Base-by-base conservation (phyloP, 345 rosid species). In the Psidium guajava region DNA sequence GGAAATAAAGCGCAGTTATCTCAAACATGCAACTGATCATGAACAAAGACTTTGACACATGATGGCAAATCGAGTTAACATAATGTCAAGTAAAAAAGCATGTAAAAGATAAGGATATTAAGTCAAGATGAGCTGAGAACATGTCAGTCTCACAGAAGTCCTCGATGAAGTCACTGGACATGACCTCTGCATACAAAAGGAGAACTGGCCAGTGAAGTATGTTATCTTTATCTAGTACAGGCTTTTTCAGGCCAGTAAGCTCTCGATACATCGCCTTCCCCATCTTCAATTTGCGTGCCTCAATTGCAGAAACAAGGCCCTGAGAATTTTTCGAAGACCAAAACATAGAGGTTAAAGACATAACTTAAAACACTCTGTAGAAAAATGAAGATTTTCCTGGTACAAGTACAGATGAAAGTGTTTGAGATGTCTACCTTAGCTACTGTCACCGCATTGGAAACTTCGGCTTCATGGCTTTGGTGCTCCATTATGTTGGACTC, bases 181-280 rank as follows among this genome's bases (percentile, higher is more conserved):
- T 95, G 86, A 92, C 95, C 89, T 97, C 99, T 42, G 96, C 95
- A 83, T 95, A 97, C 82, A 97, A 91, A 88, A 95, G 92, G 89
- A 97, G 89, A 88, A 95, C 95, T 55, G 98, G 97, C 98, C 98
- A 97, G 87, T 95, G 98, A 58, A 97, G 92, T 87, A 95, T 94
- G 85, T 91, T 92, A 87, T 87, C 91, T 86, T 88, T 91, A 91
- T 97, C 98, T 73, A 97, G 87, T 24, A 87, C 81, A 49, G 98
- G 99, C 87, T 95, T 95, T 90, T 86, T 95, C 86, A 93, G 86
- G 58, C 98, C 97, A 52, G 91, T 92, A 84, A 95, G 98, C 87
- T 97, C 96, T 85, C 85, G 90, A 87, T 91, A 95, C 91, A 91
- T 91, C 28, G 96, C 92, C 90, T 90, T 93, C 58, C 96, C 98